These are phyloP conservation scores for Tolypocladium sp. DNA, from an alignment of 2,329 filamentous ascomycete species.

Conservation along the genomic window DNA sequence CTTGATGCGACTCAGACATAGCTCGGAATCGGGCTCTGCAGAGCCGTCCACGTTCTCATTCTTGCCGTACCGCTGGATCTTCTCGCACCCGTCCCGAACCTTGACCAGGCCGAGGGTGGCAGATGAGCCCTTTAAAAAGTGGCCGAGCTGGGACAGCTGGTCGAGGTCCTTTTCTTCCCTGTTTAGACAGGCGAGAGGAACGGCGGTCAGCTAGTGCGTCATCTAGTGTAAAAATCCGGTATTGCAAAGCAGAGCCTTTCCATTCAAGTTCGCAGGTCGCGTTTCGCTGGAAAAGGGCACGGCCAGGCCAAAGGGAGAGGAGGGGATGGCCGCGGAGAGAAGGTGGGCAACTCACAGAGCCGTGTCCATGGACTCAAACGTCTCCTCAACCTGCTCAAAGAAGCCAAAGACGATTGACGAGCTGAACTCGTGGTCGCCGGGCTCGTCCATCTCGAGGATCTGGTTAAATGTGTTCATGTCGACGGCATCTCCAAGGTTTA, in stretches of 20 bases:
- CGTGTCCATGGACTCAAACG: slow-evolving; percentile 75
- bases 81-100: slow-evolving; percentile 88
- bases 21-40: slow-evolving; percentile 53
- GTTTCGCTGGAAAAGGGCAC: background rate
- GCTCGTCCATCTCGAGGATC: slow-evolving; percentile 98
- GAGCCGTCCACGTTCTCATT: slow-evolving; percentile 70
- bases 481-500: slow-evolving; percentile 62
- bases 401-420: slow-evolving; percentile 82
- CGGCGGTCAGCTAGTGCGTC: slow-evolving; percentile 2
- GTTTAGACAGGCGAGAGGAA: slow-evolving; percentile 1
- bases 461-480: slow-evolving; percentile 79
- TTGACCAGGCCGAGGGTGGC: slow-evolving; percentile 86
- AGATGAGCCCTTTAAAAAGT: slow-evolving; percentile 96
- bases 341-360: slow-evolving; percentile 57
- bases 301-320: background rate
- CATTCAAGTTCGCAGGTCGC: background rate
- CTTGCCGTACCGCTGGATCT: slow-evolving; percentile 89
- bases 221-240: background rate
- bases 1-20: slow-evolving; percentile 61
- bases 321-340: background rate
- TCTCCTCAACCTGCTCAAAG: slow-evolving; percentile 82
- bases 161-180: slow-evolving; percentile 61
- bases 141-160: slow-evolving; percentile 75
- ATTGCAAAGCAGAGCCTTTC: background rate
- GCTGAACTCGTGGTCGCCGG: slow-evolving; percentile 79